Evolutionary conservation across 2,329 filamentous ascomycete species (phyloP).

Genomic region (Immersiporthe knoxdaviesiana): DNA sequence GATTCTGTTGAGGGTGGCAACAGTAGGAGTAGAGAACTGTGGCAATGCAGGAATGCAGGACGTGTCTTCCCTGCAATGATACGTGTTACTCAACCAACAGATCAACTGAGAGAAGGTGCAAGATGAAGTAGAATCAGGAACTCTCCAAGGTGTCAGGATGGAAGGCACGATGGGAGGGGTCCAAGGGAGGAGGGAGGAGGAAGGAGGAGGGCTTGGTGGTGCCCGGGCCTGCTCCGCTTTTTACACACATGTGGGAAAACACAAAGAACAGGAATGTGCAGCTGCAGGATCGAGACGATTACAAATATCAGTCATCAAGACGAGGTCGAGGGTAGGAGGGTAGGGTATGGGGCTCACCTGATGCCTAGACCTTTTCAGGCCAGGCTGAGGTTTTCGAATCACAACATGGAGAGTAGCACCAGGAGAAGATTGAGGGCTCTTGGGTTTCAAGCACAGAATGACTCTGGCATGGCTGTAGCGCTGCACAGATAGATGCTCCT

Average conservation of each 20-base stretch:
- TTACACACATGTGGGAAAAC: neutral
- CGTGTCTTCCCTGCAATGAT: neutral
- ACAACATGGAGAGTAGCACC: neutral
- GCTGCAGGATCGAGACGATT: no score
- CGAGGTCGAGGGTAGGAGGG: no score
- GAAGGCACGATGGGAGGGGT: neutral
- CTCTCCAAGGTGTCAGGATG: neutral
- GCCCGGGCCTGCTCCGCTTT: neutral
- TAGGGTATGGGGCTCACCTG: no score
- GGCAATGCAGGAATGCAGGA: neutral
- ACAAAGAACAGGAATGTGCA: neutral
- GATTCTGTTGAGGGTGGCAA: neutral
- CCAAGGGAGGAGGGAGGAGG: neutral
- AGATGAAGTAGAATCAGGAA: neutral
- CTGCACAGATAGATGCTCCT: neutral
- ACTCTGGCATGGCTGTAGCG: neutral
- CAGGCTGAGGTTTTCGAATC: neutral
- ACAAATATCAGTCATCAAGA: no score
- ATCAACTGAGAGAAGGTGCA: neutral
- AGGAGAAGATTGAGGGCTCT: neutral
- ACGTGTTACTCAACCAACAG: neutral
- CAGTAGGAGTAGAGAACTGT: neutral
- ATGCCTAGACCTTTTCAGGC: no score
- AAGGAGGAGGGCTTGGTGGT: no score
- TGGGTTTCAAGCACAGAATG: neutral